A percentile compares a stretch with the other conserved stretches of the same genome.
phyloP scores from a whole-genome alignment of 1,139 yeast species.

The Candida neerlandica region DNA sequence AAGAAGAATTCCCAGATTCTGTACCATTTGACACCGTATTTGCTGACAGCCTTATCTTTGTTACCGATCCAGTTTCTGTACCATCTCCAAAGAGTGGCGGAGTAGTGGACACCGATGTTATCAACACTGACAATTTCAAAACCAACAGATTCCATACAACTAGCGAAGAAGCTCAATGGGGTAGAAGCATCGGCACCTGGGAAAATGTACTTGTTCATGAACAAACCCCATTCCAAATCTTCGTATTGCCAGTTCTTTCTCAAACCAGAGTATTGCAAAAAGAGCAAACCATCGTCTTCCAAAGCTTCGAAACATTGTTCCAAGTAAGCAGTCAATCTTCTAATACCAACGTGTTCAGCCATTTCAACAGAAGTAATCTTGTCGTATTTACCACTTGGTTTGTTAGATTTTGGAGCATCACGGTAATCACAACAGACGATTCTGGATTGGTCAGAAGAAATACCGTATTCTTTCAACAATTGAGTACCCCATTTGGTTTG shows the following conservation, averaged over 20 bases:
- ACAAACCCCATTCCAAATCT: constrained; percentile 91
- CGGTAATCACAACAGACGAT: constrained; percentile 88
- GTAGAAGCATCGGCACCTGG: constrained; percentile 98
- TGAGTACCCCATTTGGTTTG: constrained; percentile 90
- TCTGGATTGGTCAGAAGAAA: constrained; percentile 66
- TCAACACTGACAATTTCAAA: constrained; percentile 85
- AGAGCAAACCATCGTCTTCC: constrained; percentile 89
- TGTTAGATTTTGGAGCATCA: constrained; percentile 76
- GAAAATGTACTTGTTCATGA: constrained; percentile 95
- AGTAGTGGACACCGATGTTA: constrained; percentile 90
- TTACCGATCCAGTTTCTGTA: constrained; percentile 92
- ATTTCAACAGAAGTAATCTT: constrained; percentile 90
- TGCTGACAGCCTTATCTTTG: constrained; percentile 72
- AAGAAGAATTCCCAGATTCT: constrained; percentile 93
- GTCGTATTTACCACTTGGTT: constrained; percentile 66
- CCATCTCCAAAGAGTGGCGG: constrained; percentile 93
- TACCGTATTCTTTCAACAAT: constrained; percentile 68
- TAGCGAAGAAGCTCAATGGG: constrained; percentile 81
- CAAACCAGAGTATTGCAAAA: constrained; percentile 86
- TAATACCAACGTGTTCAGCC: constrained; percentile 96
- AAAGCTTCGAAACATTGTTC: constrained; percentile 81
- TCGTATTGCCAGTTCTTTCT: constrained; percentile 95
- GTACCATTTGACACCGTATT: constrained; percentile 89
- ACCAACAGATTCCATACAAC: constrained; percentile 78
- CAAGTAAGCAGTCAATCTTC: constrained; percentile 76